Percentiles rank a stretch among this genome's conserved stretches.
These are phyloP conservation scores for Penicillium egyptiacum DNA, from an alignment of 495 filamentous ascomycete species.

Conservation along the genomic window DNA sequence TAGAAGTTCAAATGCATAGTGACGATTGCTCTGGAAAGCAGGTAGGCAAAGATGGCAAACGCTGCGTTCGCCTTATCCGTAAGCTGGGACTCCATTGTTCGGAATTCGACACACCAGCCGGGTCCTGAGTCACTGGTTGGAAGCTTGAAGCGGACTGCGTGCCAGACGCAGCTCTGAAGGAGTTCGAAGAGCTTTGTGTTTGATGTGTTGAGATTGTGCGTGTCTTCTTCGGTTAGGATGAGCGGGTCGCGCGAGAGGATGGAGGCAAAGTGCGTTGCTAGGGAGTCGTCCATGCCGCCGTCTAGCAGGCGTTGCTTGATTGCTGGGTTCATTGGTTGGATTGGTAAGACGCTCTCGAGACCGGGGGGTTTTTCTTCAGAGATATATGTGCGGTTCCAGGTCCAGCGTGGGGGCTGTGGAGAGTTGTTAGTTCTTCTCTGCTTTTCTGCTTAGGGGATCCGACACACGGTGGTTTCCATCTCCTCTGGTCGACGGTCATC, in stretches of 20 bases:
- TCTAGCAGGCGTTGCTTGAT: constrained; percentile 73
- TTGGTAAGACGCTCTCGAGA: constrained; percentile 52
- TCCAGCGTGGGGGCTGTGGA: constrained; percentile 55
- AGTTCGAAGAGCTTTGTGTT: constrained; percentile 89
- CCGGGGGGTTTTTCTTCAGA: constrained; percentile 66
- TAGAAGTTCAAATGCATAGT: constrained; percentile 44
- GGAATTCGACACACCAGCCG: constrained; percentile 5
- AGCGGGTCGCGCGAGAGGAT: constrained; percentile 90
- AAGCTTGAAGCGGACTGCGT: constrained; percentile 30
- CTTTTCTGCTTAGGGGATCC: constrained; percentile 71
- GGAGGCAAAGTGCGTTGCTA: constrained; percentile 91
- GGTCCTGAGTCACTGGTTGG: neutral
- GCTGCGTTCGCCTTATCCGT: constrained; percentile 4
- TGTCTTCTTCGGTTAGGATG: constrained; percentile 80
- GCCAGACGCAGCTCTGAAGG: constrained; percentile 88
- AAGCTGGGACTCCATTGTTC: constrained; percentile 8
- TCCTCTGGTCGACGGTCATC: constrained; percentile 86
- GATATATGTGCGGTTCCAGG: constrained; percentile 88
- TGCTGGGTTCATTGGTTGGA: constrained; percentile 72
- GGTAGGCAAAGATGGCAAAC: neutral
- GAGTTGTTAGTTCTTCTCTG: constrained; percentile 57
- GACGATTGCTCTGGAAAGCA: neutral
- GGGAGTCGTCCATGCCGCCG: constrained; percentile 82
- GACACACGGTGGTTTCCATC: constrained; percentile 62
- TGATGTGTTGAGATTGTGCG: constrained; percentile 68